These are phyloP conservation scores for Epipyxis sp. DNA, from an alignment of 108 stramenopile genomes.

Conservation along the genomic window DNA sequence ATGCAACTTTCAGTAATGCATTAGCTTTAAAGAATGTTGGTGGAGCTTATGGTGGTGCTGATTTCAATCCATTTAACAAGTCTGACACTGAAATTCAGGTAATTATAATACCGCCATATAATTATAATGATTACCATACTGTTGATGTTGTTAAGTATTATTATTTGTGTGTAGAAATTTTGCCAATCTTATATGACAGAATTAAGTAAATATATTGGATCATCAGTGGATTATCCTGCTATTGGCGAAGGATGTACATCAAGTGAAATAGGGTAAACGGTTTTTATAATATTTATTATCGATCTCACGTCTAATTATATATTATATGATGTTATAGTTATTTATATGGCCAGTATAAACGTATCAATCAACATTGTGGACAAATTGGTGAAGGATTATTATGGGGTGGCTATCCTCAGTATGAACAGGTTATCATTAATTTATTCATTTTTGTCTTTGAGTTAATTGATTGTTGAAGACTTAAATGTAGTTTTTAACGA, in stretches of 20 bases:
- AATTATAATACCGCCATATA: slow-evolving; percentile 14
- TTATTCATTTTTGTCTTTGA: neutral
- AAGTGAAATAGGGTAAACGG: neutral
- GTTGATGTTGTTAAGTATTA: no score
- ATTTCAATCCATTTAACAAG: slow-evolving; percentile 88
- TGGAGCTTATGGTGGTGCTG: slow-evolving; percentile 85
- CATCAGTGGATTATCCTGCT: slow-evolving; percentile 52
- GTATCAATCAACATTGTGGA: slow-evolving; percentile 64
- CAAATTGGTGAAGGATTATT: slow-evolving; percentile 59
- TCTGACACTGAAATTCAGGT: slow-evolving; percentile 89
- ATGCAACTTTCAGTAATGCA: slow-evolving; percentile 77
- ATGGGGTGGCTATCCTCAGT: slow-evolving; percentile 12
- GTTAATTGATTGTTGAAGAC: no score
- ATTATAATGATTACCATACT: no score
- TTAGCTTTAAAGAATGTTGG: slow-evolving; percentile 80
- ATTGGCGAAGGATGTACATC: slow-evolving; percentile 85
- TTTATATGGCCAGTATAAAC: slow-evolving; percentile 96
- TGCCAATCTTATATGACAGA: slow-evolving; percentile 98
- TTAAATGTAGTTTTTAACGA: no score
- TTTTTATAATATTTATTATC: no score
- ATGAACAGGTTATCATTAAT: neutral
- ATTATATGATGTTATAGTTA: slow-evolving; percentile 81
- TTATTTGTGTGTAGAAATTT: no score
- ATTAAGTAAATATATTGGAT: slow-evolving; percentile 88
- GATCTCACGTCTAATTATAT: no score